Evolutionary conservation across 2,329 filamentous ascomycete genomes (phyloP), one percentile per base, ranked within the genome.

Genomic region (Leptodontidium sp.): DNA sequence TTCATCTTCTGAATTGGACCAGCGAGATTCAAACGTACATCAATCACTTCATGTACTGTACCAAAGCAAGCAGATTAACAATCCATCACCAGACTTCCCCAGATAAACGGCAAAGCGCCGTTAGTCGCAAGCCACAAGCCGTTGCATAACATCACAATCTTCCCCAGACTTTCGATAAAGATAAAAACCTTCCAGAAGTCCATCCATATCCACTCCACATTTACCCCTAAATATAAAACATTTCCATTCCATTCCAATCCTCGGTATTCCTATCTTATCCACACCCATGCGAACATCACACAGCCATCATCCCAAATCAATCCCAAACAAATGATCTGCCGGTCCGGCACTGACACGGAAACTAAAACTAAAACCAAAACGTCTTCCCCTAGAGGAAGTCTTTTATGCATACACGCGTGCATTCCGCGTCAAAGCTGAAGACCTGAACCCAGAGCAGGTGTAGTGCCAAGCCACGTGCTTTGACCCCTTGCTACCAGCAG

Each of bases 391-490:
- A 59, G 29, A 61, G 6, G 21, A 40, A 52, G 32, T 6, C 4
- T 32, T 26, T 35, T 15, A 32, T 68, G 55, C 63, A 52, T 29
- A 15, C 45, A 66, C 38, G 66, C 59, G 52, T 59, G 52, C 61
- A 35, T 29, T 29, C 55, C 63, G 58, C 32, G 29, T 64, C 61
- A 12, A 50, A 24, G 29, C 50, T 17, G 59, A 59, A 61, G 45
- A 9, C n/a, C 26, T 53, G 11, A 49, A 45, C 4, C 40, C 15
- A 21, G 21, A 21, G 21, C 38, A 40, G 24, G 7, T 11, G 29
- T 53, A 53, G 50, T 38, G 2, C 35, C 35, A 58, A 64, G 52
- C 50, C 67, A 67, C 61, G 55, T 62, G 61, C 53, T 59, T 61
- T 61, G 50, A 49, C 61, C 66, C 66, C 57, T 66, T 66, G 63